phyloP scores from a whole-genome alignment of 352 stramenopile genomes.

The Elongisporangium undulatum region DNA sequence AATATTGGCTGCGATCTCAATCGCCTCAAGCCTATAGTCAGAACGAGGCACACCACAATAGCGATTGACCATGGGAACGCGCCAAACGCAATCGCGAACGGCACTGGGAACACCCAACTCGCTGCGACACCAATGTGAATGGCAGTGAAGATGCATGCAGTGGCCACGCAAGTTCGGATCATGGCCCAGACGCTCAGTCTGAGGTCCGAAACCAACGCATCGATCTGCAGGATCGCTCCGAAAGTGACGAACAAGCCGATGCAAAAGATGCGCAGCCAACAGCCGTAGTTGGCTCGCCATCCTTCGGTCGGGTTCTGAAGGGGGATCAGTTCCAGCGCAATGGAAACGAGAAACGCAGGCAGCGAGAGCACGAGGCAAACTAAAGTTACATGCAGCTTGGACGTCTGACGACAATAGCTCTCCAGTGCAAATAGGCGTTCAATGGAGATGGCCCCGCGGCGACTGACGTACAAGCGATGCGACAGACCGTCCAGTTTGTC shows the following conservation, averaged over 20 bases:
- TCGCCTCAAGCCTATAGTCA: neutral
- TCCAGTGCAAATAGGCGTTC: slow-evolving; percentile 16
- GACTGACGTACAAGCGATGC: slow-evolving; percentile 8
- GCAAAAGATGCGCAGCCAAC: slow-evolving; percentile 12
- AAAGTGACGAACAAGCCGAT: neutral
- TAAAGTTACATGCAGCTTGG: slow-evolving; percentile 7
- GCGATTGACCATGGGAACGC: neutral
- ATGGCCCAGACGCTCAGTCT: neutral
- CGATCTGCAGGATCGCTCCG: neutral
- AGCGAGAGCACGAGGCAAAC: slow-evolving; percentile 15
- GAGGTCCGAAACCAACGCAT: neutral
- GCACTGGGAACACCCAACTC: slow-evolving; percentile 9
- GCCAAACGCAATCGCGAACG: slow-evolving; percentile 6
- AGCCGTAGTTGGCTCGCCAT: slow-evolving; percentile 19
- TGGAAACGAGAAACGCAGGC: slow-evolving; percentile 11
- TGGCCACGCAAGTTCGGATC: neutral
- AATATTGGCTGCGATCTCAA: neutral
- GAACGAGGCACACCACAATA: neutral
- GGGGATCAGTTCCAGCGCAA: slow-evolving; percentile 12
- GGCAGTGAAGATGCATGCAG: slow-evolving; percentile 5
- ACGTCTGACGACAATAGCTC: slow-evolving; percentile 12
- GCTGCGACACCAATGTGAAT: slow-evolving; percentile 12
- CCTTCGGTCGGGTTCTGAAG: slow-evolving; percentile 13
- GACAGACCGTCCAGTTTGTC: slow-evolving; percentile 1
- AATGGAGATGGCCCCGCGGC: slow-evolving; percentile 16